These are phyloP conservation scores for Naganishia randhawae DNA, from an alignment of 768 basidiomycete genomes.

Conservation along the genomic window DNA sequence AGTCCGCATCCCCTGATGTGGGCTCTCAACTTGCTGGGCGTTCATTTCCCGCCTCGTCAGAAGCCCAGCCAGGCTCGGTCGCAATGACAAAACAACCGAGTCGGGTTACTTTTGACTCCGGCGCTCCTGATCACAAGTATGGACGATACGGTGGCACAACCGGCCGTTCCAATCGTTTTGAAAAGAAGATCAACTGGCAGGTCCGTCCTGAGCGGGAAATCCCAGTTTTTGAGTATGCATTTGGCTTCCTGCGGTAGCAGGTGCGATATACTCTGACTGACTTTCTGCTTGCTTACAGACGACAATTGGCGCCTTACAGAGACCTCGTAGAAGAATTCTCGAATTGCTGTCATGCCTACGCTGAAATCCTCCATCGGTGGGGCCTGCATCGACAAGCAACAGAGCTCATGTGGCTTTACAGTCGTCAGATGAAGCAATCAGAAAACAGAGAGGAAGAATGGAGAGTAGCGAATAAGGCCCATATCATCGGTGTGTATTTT, in stretches of 20 bases:
- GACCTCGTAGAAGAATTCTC: slow-evolving; percentile 31
- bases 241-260: slow-evolving; percentile 29
- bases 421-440: slow-evolving; percentile 2
- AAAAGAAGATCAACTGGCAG: slow-evolving; percentile 6
- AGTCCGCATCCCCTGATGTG: slow-evolving; percentile 11
- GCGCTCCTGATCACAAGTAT: background rate
- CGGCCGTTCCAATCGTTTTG: background rate
- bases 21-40: background rate
- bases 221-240: slow-evolving; percentile 1
- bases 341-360: slow-evolving; percentile 39
- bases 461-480: background rate
- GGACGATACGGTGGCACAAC: background rate
- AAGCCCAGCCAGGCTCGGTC: background rate
- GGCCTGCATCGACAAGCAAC: slow-evolving; percentile 32
- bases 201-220: background rate
- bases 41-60: background rate
- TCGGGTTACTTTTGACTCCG: background rate
- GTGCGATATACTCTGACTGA: slow-evolving; percentile 30
- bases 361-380: slow-evolving; percentile 43
- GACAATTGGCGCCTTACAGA: slow-evolving; percentile 20
- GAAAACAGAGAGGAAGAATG: background rate
- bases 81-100: slow-evolving; percentile 13
- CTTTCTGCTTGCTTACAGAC: slow-evolving; percentile 21
- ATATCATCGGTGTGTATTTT: slow-evolving; percentile 20
- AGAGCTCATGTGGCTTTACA: slow-evolving; percentile 33